Conservation (phyloP, 2,329 filamentous ascomycete genomes). For the Alternaria infectoria region DNA sequence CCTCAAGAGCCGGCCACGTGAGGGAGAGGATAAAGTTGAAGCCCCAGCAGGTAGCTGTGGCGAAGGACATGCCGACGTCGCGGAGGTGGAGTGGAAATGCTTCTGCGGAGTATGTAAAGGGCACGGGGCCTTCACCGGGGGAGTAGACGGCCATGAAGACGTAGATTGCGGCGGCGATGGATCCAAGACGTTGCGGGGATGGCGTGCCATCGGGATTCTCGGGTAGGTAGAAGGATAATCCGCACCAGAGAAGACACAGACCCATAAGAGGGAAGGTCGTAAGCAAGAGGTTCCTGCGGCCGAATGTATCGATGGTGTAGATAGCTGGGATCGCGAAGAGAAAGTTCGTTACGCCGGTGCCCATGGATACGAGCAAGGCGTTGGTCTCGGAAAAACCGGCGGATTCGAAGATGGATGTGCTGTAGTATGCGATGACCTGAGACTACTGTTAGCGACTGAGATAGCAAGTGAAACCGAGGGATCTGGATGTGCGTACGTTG, state of each 20-base stretch:
- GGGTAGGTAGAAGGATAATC: slow-evolving; percentile 38
- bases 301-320: slow-evolving; percentile 55
- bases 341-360: slow-evolving; percentile 55
- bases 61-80: slow-evolving; percentile 49
- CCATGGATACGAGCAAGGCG: slow-evolving; percentile 50
- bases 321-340: slow-evolving; percentile 53
- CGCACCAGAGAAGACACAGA: slow-evolving; percentile 43
- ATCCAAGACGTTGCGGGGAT: slow-evolving; percentile 33
- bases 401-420: slow-evolving; percentile 37
- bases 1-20: slow-evolving; percentile 60
- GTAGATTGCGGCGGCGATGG: slow-evolving; percentile 38
- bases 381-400: slow-evolving; percentile 45
- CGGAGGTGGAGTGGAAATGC: slow-evolving; percentile 54
- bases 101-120: slow-evolving; percentile 52
- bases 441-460: neutral
- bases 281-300: slow-evolving; percentile 52
- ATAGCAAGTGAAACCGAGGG: neutral
- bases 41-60: slow-evolving; percentile 63
- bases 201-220: slow-evolving; percentile 11
- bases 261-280: slow-evolving; percentile 58
- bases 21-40: slow-evolving; percentile 63
- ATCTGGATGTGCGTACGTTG: neutral
- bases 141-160: slow-evolving; percentile 54
- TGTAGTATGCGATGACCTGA: slow-evolving; percentile 37
- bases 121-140: slow-evolving; percentile 39